phyloP scores from a whole-genome alignment of 2,329 filamentous ascomycete genomes.

The Fragosphaeria purpurea region DNA sequence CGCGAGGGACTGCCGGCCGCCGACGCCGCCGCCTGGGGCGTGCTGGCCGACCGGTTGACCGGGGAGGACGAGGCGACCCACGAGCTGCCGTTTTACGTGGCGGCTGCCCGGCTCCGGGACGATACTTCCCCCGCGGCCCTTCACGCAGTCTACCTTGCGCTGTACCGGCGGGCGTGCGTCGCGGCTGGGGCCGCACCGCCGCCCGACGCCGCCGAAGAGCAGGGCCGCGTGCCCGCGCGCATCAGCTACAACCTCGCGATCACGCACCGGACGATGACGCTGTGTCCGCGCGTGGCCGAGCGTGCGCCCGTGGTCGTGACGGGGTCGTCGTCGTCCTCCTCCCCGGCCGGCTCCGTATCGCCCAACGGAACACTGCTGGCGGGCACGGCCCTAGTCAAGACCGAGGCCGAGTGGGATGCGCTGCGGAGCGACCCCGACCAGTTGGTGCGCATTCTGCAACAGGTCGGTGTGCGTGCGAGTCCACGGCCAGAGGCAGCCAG shows the following conservation, averaged over 20 bases:
- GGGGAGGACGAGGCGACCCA: not conserved
- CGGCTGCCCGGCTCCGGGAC: not conserved
- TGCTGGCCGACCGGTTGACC: constrained; percentile 32
- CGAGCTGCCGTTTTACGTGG: constrained; percentile 8
- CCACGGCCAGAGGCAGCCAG: too few species aligned
- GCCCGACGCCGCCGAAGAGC: constrained; percentile 7
- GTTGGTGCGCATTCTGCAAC: constrained; percentile 29
- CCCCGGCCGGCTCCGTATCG: constrained; percentile 31
- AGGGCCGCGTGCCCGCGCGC: constrained; percentile 30
- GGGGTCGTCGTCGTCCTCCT: constrained; percentile 3
- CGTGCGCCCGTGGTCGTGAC: constrained; percentile 24
- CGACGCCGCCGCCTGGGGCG: constrained; percentile 31
- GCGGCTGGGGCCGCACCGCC: constrained; percentile 21
- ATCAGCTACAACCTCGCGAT: constrained; percentile 57
- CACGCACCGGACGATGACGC: constrained; percentile 40
- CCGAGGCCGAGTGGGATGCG: constrained; percentile 44
- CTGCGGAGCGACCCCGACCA: constrained; percentile 31
- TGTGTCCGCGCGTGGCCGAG: constrained; percentile 46
- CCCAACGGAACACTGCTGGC: constrained; percentile 56
- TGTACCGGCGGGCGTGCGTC: constrained; percentile 36
- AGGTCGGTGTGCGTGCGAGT: constrained; percentile 24
- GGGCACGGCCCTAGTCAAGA: constrained; percentile 55
- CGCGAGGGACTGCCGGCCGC: constrained; percentile 34
- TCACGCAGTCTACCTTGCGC: constrained; percentile 32
- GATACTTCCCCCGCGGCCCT: constrained; percentile 13